Conservation (phyloP, 2,329 filamentous ascomycete species). For the Penicillium sp. region DNA sequence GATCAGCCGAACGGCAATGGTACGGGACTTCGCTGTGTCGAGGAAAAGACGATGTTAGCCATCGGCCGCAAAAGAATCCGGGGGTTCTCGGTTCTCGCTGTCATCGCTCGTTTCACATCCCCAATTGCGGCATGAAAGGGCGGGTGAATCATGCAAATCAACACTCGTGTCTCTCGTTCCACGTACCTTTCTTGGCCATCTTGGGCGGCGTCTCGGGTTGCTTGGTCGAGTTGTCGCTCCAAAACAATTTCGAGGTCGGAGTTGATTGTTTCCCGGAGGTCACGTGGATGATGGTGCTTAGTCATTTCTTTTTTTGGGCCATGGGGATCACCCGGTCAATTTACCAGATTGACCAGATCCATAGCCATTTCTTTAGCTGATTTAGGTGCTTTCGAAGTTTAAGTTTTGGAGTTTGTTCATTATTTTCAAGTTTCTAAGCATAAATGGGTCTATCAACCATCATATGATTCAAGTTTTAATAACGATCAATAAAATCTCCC, state of each 20-base stretch:
- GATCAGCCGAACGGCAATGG: conserved; percentile 88
- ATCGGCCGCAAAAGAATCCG: background rate
- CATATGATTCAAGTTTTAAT: no score
- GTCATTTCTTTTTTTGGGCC: background rate
- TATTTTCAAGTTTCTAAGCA: background rate
- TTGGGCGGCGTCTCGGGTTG: conserved; percentile 19
- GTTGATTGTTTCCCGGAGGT: background rate
- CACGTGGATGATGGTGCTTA: background rate
- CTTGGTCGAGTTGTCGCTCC: conserved; percentile 16
- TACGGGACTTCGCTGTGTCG: conserved; percentile 76
- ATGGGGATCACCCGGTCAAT: background rate
- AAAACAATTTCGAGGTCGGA: conserved; percentile 17
- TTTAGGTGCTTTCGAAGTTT: background rate
- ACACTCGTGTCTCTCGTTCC: background rate
- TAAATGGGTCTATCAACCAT: background rate
- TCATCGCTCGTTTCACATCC: background rate
- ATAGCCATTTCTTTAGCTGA: background rate
- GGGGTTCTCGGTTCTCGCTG: conserved; percentile 6
- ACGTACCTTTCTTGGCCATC: conserved; percentile 26
- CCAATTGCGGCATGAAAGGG: background rate
- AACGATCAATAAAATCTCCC: background rate
- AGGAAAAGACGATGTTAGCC: conserved; percentile 17
- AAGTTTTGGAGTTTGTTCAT: background rate
- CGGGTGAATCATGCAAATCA: background rate
- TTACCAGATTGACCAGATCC: no score